Evolutionary conservation across 768 basidiomycete genomes (phyloP).

Genomic region (Boletus vermiculosoides): DNA sequence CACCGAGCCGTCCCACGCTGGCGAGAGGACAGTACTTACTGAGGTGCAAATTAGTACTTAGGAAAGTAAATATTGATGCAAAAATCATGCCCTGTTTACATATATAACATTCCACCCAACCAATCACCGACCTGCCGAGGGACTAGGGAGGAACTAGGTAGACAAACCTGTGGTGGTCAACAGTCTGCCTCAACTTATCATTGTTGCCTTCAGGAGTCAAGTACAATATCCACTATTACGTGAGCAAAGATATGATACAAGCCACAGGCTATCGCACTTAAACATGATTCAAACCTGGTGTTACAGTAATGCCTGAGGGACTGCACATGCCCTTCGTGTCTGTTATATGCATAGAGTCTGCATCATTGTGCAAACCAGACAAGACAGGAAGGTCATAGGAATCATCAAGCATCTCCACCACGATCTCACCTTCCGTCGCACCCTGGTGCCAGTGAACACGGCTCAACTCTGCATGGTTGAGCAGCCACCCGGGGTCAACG

Average conservation of each 20-base stretch:
- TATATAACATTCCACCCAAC: too few relatives aligned
- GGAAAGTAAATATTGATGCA: too few relatives aligned
- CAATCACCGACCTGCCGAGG: too few relatives aligned
- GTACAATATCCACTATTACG: not conserved
- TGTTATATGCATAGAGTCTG: not conserved
- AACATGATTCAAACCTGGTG: not conserved
- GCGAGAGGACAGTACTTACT: too few relatives aligned
- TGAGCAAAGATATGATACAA: not conserved
- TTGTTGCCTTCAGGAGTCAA: not conserved
- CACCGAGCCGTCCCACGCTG: too few relatives aligned
- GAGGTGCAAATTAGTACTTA: too few relatives aligned
- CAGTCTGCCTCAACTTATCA: too few relatives aligned
- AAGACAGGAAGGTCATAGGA: not conserved
- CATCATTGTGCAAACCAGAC: not conserved
- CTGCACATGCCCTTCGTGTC: not conserved
- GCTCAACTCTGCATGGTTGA: conserved; percentile 45
- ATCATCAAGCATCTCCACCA: conserved; percentile 12
- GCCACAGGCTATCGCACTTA: not conserved
- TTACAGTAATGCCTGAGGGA: not conserved
- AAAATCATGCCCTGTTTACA: too few relatives aligned
- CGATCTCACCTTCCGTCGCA: conserved; percentile 37
- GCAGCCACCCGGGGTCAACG: conserved; percentile 43
- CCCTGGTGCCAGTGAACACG: conserved; percentile 42
- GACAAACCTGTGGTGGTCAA: too few relatives aligned
- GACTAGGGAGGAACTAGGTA: too few relatives aligned